Percentiles rank a stretch among this genome's conserved stretches.
These are phyloP conservation scores for Fusarium algeriense DNA, from an alignment of 2,329 filamentous ascomycete genomes.

Conservation along the genomic window DNA sequence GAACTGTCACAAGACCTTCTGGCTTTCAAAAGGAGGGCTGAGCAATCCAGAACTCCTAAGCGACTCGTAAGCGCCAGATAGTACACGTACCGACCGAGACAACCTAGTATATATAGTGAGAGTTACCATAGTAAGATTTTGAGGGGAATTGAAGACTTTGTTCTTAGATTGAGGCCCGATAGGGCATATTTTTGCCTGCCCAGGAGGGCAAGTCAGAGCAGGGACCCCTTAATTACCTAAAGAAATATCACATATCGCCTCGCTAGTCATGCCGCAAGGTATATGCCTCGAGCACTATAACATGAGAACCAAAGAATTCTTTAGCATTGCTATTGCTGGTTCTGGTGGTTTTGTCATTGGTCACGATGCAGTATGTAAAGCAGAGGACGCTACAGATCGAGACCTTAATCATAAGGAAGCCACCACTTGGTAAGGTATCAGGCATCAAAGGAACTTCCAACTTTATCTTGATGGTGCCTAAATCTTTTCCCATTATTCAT, in stretches of 20 bases:
- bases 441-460: neutral
- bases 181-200: neutral
- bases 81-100: neutral
- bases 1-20: neutral
- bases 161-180: neutral
- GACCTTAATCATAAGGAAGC: neutral
- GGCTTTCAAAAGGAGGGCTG: conserved; percentile 19
- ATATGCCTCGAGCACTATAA: neutral
- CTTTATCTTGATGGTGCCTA: neutral
- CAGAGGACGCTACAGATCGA: neutral
- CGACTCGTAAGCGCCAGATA: neutral
- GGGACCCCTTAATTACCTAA: neutral
- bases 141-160: neutral
- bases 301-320: neutral
- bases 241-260: neutral
- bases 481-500: neutral
- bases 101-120: neutral
- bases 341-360: neutral
- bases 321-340: neutral
- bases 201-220: neutral
- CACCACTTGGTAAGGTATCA: neutral
- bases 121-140: neutral
- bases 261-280: neutral
- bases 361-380: neutral
- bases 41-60: neutral